Evolutionary conservation across 164 flowering plant genomes (phyloP), one percentile per base, ranked within the genome.

Genomic region (Cinnamomum chago): DNA sequence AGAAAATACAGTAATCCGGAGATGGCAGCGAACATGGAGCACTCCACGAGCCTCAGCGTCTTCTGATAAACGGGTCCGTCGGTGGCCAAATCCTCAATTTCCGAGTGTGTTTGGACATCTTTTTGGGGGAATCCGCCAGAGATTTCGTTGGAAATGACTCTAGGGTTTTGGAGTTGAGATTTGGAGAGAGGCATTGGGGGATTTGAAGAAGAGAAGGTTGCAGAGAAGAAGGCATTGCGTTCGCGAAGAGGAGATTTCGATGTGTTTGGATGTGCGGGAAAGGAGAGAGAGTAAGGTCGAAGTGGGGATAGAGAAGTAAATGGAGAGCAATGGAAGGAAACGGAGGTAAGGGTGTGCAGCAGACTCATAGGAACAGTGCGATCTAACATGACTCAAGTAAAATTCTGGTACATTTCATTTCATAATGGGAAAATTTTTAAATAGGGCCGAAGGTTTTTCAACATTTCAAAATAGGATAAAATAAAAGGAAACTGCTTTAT

Each of bases 1-100:
- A 94, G 77, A 75, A 92, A 83, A 76, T 87, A 92, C 0, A 85
- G 86, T 64, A 93, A 82, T 0, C 94, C 98, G 35, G 92, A 80
- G 71, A 92, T 88, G n/a, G 97, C 89, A 15, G 98, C 93, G 68
- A 95, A 90, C 97, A 93, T 95, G n/a, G 98, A 83, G 80, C 95
- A 93, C 84, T 93, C 98, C 40, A 95, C 97, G 77, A 95, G 77
- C 78, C 95, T 86, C 83, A 93, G 74, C 1, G 94, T 93, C 33
- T 86, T 88, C 82, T 76, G 82, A 62, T 85, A 91, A 67, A 90
- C 90, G 52, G 40, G 85, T 9, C 92, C 88, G 50, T 85, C 84
- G 0, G 71, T 70, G 0, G 87, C 87, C 71, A 91, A 81, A 73
- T 89, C 86, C 58, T 84, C 89, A 5, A 69, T 67, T 6, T 81